Percentiles rank a stretch among this genome's conserved stretches.
These are phyloP conservation scores for Populus hybrid DNA, from an alignment of 441 rosid genomes.

Conservation along the genomic window DNA sequence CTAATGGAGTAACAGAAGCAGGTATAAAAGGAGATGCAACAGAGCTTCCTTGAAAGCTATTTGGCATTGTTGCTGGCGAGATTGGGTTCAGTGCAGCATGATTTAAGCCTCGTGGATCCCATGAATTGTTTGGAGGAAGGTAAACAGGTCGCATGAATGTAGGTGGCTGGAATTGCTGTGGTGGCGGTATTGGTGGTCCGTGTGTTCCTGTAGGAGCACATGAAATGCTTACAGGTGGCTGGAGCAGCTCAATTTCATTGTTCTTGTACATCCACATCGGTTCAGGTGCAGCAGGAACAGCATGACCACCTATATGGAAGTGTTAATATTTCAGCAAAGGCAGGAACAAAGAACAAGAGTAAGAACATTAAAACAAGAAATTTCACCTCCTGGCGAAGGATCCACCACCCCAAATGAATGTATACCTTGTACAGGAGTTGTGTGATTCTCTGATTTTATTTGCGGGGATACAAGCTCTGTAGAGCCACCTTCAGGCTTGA, in stretches of 20 bases:
- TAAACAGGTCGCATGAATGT: conserved; percentile 63
- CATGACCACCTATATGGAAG: conserved; percentile 30
- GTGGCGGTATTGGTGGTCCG: conserved; percentile 57
- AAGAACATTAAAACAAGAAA: background rate
- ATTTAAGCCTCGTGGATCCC: conserved; percentile 70
- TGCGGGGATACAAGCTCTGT: conserved; percentile 66
- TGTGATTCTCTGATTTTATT: conserved; percentile 48
- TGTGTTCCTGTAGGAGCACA: conserved; percentile 50
- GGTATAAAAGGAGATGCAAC: conserved; percentile 66
- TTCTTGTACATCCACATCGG: conserved; percentile 46
- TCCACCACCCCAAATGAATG: conserved; percentile 44
- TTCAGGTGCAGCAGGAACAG: conserved; percentile 31
- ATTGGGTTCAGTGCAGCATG: conserved; percentile 52
- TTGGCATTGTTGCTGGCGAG: conserved; percentile 48
- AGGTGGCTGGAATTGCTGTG: conserved; percentile 66
- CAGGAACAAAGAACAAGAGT: background rate
- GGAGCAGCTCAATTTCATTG: conserved; percentile 35
- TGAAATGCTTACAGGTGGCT: conserved; percentile 58
- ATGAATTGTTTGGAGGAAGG: conserved; percentile 63
- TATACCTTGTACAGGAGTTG: conserved; percentile 37
- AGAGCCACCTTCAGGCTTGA: conserved; percentile 51
- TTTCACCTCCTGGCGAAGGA: conserved; percentile 54
- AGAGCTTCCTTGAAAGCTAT: conserved; percentile 47
- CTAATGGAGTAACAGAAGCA: conserved; percentile 74
- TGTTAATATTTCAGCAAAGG: conserved; percentile 19